Percentiles rank a stretch among this genome's conserved stretches.
phyloP scores from a whole-genome alignment of 257 asterid species.

The Nicotiana benthamiana region DNA sequence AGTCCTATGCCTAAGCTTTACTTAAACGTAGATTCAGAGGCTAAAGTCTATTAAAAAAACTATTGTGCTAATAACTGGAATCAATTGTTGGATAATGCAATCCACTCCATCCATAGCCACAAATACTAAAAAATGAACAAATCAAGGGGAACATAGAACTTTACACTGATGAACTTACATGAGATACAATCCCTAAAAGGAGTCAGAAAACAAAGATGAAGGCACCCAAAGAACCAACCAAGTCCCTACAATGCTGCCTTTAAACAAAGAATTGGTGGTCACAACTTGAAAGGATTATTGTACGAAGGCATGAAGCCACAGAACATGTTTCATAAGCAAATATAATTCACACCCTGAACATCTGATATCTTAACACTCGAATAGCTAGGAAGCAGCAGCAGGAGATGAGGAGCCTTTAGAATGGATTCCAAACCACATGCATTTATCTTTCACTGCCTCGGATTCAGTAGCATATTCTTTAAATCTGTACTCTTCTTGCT shows the following conservation, averaged over 20 bases:
- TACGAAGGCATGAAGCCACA: slow-evolving; percentile 30
- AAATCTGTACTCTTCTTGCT: slow-evolving; percentile 77
- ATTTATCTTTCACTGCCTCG: slow-evolving; percentile 85
- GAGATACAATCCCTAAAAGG: slow-evolving; percentile 6
- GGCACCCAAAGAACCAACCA: slow-evolving; percentile 7
- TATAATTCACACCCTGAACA: slow-evolving; percentile 36
- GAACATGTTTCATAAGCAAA: slow-evolving; percentile 26
- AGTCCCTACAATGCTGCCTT: slow-evolving; percentile 17
- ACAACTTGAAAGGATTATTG: slow-evolving; percentile 29
- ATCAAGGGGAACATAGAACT: slow-evolving; percentile 4
- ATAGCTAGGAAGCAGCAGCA: slow-evolving; percentile 22
- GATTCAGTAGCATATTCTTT: slow-evolving; percentile 78
- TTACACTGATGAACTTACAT: slow-evolving; percentile 7
- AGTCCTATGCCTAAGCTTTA: background rate
- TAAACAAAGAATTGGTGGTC: slow-evolving; percentile 34
- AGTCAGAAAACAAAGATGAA: background rate
- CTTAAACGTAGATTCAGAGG: background rate
- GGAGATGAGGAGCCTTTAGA: slow-evolving; percentile 56
- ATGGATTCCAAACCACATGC: slow-evolving; percentile 72
- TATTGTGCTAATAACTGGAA: background rate
- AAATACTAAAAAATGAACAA: slow-evolving; percentile 4
- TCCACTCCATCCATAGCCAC: background rate
- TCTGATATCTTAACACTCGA: slow-evolving; percentile 5
- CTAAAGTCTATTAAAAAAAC: background rate
- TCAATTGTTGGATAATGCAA: background rate